A percentile compares a stretch with the other conserved stretches of the same genome.
Evolutionary conservation across 78 protist genomes (phyloP).

Genomic region (Blattamonas nauphoetae): DNA sequence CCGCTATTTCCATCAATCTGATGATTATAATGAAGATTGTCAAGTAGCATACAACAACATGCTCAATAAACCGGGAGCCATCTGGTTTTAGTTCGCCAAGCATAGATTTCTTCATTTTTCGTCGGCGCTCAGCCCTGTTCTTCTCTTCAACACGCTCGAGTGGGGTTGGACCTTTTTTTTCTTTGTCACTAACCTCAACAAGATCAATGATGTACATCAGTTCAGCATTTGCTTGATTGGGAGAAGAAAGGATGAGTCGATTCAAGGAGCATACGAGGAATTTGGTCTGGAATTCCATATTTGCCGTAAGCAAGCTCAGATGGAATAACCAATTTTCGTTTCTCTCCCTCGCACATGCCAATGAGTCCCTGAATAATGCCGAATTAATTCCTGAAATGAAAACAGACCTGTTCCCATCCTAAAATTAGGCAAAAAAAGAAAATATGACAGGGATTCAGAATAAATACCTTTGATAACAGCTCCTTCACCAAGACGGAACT

Average conservation of each 20-base stretch:
- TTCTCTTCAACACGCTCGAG: neutral
- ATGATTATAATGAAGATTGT: too few relatives aligned
- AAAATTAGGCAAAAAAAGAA: too few relatives aligned
- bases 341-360: neutral
- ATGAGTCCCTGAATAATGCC: neutral
- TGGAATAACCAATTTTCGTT: neutral
- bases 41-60: neutral
- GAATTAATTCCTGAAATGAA: too few relatives aligned
- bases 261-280: neutral
- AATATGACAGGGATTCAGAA: too few relatives aligned
- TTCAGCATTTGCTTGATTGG: neutral
- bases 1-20: too few relatives aligned
- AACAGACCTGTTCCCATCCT: too few relatives aligned
- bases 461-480: neutral
- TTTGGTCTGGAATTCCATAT: neutral
- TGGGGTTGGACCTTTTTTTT: neutral
- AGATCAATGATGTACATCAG: neutral
- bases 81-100: neutral
- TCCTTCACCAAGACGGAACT: neutral
- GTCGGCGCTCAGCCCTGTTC: neutral
- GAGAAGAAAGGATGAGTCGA: neutral
- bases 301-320: neutral
- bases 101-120: neutral
- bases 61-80: neutral
- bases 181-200: neutral